These are phyloP conservation scores for Piper longum DNA, from an alignment of 164 flowering plant genomes.

Conservation along the genomic window DNA sequence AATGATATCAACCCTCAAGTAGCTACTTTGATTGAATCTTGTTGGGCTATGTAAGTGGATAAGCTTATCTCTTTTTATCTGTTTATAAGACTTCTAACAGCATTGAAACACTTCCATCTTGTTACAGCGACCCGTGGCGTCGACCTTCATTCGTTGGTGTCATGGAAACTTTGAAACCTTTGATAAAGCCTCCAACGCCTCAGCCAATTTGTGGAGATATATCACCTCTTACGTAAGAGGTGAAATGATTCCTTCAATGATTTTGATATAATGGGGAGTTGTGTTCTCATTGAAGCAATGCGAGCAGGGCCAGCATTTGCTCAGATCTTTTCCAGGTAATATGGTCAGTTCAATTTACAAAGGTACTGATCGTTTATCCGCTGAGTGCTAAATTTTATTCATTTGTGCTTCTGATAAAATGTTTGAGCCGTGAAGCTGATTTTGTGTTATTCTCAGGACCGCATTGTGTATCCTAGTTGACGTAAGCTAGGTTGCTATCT, in stretches of 20 bases:
- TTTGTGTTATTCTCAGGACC: too few species aligned
- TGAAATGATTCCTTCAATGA: neutral
- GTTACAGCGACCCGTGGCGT: constrained; percentile 75
- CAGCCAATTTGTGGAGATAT: constrained; percentile 29
- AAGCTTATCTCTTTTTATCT: neutral
- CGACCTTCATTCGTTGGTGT: constrained; percentile 70
- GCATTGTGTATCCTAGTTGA: too few species aligned
- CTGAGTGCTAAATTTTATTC: too few species aligned
- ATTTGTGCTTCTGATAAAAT: too few species aligned
- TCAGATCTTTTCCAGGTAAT: neutral
- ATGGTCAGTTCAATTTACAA: too few species aligned
- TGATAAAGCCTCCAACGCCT: constrained; percentile 42
- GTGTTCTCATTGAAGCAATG: neutral
- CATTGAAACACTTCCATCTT: neutral
- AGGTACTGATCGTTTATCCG: too few species aligned
- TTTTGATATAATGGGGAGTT: neutral
- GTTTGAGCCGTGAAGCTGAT: too few species aligned
- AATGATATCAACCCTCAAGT: constrained; percentile 53
- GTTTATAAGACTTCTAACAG: neutral
- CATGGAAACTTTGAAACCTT: constrained; percentile 53
- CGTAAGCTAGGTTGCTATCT: too few species aligned
- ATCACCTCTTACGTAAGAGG: constrained; percentile 24
- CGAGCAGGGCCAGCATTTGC: neutral
- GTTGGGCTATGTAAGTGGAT: constrained; percentile 65
- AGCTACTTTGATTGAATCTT: constrained; percentile 60